phyloP scores from a whole-genome alignment of 768 basidiomycete genomes.

The Macrolepiota fuliginosa region DNA sequence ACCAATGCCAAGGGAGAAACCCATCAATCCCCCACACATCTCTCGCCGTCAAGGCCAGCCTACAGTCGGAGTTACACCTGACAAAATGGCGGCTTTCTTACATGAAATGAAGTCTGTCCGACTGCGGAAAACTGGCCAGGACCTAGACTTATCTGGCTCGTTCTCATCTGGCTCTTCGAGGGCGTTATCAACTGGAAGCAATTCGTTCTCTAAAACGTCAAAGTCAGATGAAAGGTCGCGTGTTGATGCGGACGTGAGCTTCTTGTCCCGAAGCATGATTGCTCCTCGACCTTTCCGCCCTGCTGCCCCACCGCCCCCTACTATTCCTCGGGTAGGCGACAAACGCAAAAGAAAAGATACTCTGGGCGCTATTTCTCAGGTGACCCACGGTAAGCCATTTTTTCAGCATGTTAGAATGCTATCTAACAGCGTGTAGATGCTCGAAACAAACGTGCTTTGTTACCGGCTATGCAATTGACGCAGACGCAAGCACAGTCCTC shows the following conservation, averaged over 20 bases:
- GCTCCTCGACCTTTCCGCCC: slow-evolving; percentile 2
- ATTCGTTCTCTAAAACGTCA: background rate
- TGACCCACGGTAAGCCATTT: background rate
- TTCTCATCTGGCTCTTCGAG: slow-evolving; percentile 10
- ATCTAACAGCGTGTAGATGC: background rate
- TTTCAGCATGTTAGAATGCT: background rate
- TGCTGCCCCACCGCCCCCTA: background rate
- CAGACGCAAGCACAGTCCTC: slow-evolving; percentile 1
- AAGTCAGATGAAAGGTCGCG: slow-evolving; percentile 5
- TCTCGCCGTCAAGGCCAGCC: slow-evolving; percentile 55
- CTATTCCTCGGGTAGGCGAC: slow-evolving; percentile 17
- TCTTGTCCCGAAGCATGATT: slow-evolving; percentile 7
- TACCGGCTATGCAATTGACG: background rate
- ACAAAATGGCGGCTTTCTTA: slow-evolving; percentile 83
- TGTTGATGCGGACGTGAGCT: slow-evolving; percentile 4
- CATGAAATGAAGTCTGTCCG: slow-evolving; percentile 77
- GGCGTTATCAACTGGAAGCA: background rate
- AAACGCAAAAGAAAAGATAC: slow-evolving; percentile 27
- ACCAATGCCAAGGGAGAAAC: slow-evolving; percentile 57
- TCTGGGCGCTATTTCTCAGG: background rate
- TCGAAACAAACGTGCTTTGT: background rate
- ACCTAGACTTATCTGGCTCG: slow-evolving; percentile 13
- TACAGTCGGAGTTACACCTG: slow-evolving; percentile 69
- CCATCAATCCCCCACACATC: slow-evolving; percentile 51
- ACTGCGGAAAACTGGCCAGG: slow-evolving; percentile 49